A percentile compares a stretch with the other conserved stretches of the same genome.
phyloP scores from a whole-genome alignment of 176 grass and related monocot species.

The Elymus sibiricus region DNA sequence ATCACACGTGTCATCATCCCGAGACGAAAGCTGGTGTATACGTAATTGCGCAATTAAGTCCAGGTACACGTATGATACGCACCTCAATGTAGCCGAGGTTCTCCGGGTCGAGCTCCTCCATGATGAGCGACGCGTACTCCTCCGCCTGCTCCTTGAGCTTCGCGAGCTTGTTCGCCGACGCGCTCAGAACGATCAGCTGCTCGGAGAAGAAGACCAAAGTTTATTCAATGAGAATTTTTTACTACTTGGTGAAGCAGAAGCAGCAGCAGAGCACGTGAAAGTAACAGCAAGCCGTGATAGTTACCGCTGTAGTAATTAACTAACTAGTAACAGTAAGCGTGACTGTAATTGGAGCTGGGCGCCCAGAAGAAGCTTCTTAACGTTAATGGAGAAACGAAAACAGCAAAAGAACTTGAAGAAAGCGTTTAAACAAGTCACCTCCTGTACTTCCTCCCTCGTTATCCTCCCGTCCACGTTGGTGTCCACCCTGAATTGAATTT shows the following conservation, averaged over 20 bases:
- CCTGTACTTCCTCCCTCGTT: conserved; percentile 96
- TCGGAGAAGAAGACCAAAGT: not conserved
- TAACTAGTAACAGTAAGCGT: too few species aligned
- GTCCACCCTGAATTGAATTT: conserved; percentile 94
- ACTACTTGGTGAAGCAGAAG: conserved; percentile 1
- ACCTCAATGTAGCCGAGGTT: conserved; percentile 99
- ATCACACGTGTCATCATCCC: not conserved
- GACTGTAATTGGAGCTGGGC: not conserved
- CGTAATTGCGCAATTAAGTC: not conserved
- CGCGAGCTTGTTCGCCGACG: conserved; percentile 92
- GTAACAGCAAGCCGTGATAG: conserved; percentile 9
- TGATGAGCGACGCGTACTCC: conserved; percentile 95
- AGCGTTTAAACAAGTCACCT: conserved; percentile 60
- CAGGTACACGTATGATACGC: not conserved
- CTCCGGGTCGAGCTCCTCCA: conserved; percentile 98
- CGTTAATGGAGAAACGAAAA: not conserved
- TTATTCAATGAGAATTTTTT: not conserved
- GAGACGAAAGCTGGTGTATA: not conserved
- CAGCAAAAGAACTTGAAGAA: not conserved
- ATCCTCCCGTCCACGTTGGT: conserved; percentile 99
- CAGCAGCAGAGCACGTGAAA: conserved; percentile 3
- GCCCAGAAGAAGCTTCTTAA: conserved; percentile 32
- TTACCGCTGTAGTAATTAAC: not conserved
- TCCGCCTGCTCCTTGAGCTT: conserved; percentile 97
- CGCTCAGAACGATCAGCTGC: conserved; percentile 93